Percentiles rank a stretch among this genome's conserved stretches.
These are phyloP conservation scores for Serendipita sp. DNA, from an alignment of 768 basidiomycete genomes.

Conservation along the genomic window DNA sequence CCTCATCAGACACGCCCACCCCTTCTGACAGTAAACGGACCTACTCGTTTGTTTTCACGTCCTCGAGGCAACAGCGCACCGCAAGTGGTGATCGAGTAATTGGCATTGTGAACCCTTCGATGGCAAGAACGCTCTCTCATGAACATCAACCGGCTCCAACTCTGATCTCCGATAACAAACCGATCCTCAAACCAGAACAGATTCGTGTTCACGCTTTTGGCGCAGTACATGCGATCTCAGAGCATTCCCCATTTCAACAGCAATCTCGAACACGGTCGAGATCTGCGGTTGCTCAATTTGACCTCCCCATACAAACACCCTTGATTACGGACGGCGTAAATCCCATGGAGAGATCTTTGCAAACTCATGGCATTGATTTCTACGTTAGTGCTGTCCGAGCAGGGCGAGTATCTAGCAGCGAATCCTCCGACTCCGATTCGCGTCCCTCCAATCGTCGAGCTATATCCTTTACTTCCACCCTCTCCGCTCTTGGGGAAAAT, in stretches of 20 bases:
- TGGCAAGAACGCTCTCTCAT: neutral
- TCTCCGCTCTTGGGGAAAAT: neutral
- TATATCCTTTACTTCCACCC: neutral
- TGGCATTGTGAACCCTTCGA: neutral
- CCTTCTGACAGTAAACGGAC: neutral
- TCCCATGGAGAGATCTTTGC: neutral
- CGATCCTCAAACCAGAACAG: neutral
- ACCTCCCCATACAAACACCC: neutral
- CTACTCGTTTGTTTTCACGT: slow-evolving; percentile 7
- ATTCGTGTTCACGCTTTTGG: slow-evolving; percentile 1
- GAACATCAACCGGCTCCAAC: neutral
- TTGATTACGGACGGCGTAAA: neutral
- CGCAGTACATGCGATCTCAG: slow-evolving; percentile 1
- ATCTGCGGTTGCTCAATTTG: neutral
- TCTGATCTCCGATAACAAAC: neutral
- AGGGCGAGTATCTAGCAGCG: neutral
- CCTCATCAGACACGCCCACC: neutral
- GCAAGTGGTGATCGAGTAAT: neutral
- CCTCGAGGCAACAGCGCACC: neutral
- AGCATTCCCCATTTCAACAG: neutral
- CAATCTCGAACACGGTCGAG: too few species aligned
- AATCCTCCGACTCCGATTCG: neutral
- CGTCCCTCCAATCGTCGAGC: neutral
- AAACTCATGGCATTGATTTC: neutral
- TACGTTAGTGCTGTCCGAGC: neutral